Evolutionary conservation across 2,329 filamentous ascomycete species (phyloP).

Genomic region (Colletotrichum camelliae): DNA sequence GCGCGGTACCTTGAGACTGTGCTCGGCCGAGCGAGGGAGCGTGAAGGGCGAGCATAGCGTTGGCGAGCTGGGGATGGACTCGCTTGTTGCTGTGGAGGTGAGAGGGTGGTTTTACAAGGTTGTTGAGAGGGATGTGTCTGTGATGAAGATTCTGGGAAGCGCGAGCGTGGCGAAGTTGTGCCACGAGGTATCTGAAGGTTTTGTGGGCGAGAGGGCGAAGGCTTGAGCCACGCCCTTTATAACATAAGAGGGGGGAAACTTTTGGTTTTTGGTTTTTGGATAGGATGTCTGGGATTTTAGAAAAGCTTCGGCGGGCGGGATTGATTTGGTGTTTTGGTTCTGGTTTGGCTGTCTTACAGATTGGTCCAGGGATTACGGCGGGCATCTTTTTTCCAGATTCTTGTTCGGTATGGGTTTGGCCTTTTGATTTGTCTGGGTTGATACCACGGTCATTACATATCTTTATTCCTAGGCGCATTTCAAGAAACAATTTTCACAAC

Average conservation of each 20-base stretch:
- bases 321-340: not conserved
- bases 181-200: slow-evolving; percentile 7
- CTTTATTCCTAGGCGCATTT: not conserved
- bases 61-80: slow-evolving; percentile 34
- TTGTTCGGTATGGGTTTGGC: not conserved
- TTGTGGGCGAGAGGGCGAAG: not conserved
- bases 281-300: not conserved
- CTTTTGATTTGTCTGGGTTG: not conserved
- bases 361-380: too few species aligned
- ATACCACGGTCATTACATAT: not conserved
- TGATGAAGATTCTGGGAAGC: slow-evolving; percentile 49
- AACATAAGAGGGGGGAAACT: not conserved
- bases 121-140: slow-evolving; percentile 46
- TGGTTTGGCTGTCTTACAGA: not conserved
- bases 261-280: not conserved
- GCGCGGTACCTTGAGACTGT: slow-evolving; percentile 25
- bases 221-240: not conserved
- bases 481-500: not conserved
- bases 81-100: slow-evolving; percentile 37
- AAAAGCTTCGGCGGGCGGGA: not conserved
- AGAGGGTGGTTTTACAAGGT: slow-evolving; percentile 54
- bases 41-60: slow-evolving; percentile 37
- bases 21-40: slow-evolving; percentile 22
- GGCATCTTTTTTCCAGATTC: not conserved
- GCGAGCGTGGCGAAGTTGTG: slow-evolving; percentile 24